phyloP scores from a whole-genome alignment of 1,284 basidiomycete species.

The Cryptococcus sp. region DNA sequence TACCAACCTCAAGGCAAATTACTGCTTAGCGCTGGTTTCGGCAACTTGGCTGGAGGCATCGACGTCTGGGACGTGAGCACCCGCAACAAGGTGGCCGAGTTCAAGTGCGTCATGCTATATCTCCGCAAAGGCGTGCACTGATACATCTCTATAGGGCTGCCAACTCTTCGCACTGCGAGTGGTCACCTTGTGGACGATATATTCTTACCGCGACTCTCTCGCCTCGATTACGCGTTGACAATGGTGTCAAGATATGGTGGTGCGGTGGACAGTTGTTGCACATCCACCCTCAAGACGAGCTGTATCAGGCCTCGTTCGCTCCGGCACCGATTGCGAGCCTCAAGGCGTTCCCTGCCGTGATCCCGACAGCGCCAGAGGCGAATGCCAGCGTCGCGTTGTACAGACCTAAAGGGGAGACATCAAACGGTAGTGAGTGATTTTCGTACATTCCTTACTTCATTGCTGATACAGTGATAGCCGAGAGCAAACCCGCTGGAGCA shows the following conservation, averaged over 20 bases:
- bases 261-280: constrained; percentile 82
- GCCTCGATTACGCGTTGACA: constrained; percentile 92
- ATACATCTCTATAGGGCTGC: constrained; percentile 64
- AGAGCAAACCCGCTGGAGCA: constrained; percentile 69
- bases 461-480: constrained; percentile 55
- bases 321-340: constrained; percentile 68
- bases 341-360: constrained; percentile 68
- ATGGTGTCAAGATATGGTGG: constrained; percentile 95
- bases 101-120: constrained; percentile 52
- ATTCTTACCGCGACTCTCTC: constrained; percentile 91
- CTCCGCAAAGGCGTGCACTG: background rate
- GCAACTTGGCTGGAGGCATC: constrained; percentile 91
- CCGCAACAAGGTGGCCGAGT: constrained; percentile 77
- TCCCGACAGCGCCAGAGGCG: constrained; percentile 76
- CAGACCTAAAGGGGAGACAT: constrained; percentile 50
- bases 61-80: constrained; percentile 89
- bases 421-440: constrained; percentile 43
- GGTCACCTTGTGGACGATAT: constrained; percentile 92
- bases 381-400: constrained; percentile 61
- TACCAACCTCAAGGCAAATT: constrained; percentile 95
- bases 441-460: background rate
- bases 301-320: constrained; percentile 82
- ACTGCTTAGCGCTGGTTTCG: constrained; percentile 88
- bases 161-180: constrained; percentile 91
- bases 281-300: constrained; percentile 79